A percentile compares a stretch with the other conserved stretches of the same genome.
Evolutionary conservation across 495 filamentous ascomycete genomes (phyloP).

Genomic region (Hypoxylon fragiforme): DNA sequence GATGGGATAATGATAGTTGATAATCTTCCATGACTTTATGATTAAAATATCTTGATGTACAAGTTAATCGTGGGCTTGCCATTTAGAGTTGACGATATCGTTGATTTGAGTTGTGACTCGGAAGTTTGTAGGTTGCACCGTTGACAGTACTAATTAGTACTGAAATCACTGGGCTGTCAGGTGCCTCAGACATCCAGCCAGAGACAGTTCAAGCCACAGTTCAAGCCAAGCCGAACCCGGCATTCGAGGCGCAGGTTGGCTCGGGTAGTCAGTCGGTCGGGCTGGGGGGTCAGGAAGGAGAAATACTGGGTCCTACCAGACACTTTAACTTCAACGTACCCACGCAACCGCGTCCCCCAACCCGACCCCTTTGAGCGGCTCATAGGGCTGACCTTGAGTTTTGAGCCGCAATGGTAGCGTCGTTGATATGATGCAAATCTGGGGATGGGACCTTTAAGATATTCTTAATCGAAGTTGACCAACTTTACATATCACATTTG

Average conservation of each 20-base stretch:
- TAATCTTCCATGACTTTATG: too few species aligned
- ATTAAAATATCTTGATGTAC: too few species aligned
- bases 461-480: conserved; percentile 34
- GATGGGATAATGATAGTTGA: too few species aligned
- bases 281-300: not conserved
- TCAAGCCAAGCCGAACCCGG: too few species aligned
- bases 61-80: too few species aligned
- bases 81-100: too few species aligned
- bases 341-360: conserved; percentile 32
- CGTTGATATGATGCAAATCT: conserved; percentile 40
- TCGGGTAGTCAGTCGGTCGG: not conserved
- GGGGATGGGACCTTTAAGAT: conserved; percentile 31
- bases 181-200: too few species aligned
- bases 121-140: too few species aligned
- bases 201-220: too few species aligned
- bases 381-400: conserved; percentile 42
- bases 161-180: too few species aligned
- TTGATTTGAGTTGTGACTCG: too few species aligned
- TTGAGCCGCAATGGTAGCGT: conserved; percentile 44
- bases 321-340: conserved; percentile 17
- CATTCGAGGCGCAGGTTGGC: not conserved
- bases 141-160: too few species aligned
- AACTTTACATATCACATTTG: conserved; percentile 19
- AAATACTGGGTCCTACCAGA: conserved; percentile 22
- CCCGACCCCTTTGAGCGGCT: conserved; percentile 14